phyloP scores from a whole-genome alignment of 2,329 filamentous ascomycete species.

The Aspergillus sp. region DNA sequence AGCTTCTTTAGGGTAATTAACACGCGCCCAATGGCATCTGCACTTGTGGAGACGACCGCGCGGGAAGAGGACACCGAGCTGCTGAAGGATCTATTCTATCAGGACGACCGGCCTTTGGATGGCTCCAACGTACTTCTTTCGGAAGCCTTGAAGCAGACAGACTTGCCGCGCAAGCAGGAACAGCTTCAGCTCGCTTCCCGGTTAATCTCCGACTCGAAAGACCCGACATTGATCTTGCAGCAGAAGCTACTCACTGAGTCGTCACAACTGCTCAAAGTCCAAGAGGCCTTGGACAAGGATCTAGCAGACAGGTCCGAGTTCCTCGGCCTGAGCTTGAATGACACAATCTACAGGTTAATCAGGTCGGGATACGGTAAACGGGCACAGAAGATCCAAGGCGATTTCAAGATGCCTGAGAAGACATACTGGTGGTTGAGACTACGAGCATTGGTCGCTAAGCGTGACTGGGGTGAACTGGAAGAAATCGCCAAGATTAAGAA shows the following conservation, averaged over 20 bases:
- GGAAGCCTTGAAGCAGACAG: constrained; percentile 75
- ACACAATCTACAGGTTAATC: constrained; percentile 88
- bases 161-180: constrained; percentile 70
- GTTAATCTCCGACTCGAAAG: constrained; percentile 79
- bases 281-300: constrained; percentile 84
- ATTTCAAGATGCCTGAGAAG: constrained; percentile 92
- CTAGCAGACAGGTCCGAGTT: constrained; percentile 64
- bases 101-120: constrained; percentile 87
- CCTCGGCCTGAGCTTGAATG: constrained; percentile 81
- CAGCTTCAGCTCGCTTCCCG: constrained; percentile 87
- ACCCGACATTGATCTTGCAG: constrained; percentile 65
- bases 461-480: constrained; percentile 91
- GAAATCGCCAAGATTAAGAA: constrained; percentile 74
- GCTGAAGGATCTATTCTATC: constrained; percentile 95
- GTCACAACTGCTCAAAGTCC: constrained; percentile 74
- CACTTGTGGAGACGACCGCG: constrained; percentile 84
- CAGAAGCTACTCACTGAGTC: constrained; percentile 77
- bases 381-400: constrained; percentile 81
- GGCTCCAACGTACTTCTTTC: constrained; percentile 83
- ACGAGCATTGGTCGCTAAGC: constrained; percentile 81
- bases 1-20: constrained; percentile 93
- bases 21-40: constrained; percentile 77
- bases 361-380: constrained; percentile 78
- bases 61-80: constrained; percentile 75
- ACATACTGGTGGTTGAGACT: constrained; percentile 85